Conservation (phyloP, 106 monocot genomes). For the Phalaenopsis equestris region DNA sequence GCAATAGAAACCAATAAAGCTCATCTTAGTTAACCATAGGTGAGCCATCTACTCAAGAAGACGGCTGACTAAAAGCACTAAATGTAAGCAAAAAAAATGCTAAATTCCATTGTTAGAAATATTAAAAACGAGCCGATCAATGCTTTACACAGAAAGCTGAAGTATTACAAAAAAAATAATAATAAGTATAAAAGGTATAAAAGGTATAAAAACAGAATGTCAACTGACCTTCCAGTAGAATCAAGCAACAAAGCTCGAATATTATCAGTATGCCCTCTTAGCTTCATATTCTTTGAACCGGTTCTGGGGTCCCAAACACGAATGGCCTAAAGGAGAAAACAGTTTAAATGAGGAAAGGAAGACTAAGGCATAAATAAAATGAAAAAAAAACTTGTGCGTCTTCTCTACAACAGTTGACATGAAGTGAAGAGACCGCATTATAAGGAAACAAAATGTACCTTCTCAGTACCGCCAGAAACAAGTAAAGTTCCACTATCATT, state of each 20-base stretch:
- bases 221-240: slow-evolving; percentile 81
- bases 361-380: slow-evolving; percentile 1
- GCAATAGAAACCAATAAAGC: neutral
- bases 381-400: neutral
- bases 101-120: neutral
- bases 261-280: slow-evolving; percentile 96
- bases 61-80: neutral
- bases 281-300: slow-evolving; percentile 94
- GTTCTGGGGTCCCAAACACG: slow-evolving; percentile 99
- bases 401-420: neutral
- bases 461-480: slow-evolving; percentile 98
- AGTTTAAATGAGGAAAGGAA: neutral
- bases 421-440: neutral
- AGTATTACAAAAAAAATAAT: neutral
- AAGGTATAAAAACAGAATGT: neutral
- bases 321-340: slow-evolving; percentile 47
- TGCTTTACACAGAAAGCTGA: neutral
- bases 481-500: slow-evolving; percentile 83
- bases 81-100: neutral
- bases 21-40: neutral
- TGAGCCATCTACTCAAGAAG: neutral
- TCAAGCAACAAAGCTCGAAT: slow-evolving; percentile 88
- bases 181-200: neutral
- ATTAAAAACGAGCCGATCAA: neutral
- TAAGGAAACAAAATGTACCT: slow-evolving; percentile 30